Evolutionary conservation across 2,329 filamentous ascomycete species (phyloP).

Genomic region (Microdochium nivale): DNA sequence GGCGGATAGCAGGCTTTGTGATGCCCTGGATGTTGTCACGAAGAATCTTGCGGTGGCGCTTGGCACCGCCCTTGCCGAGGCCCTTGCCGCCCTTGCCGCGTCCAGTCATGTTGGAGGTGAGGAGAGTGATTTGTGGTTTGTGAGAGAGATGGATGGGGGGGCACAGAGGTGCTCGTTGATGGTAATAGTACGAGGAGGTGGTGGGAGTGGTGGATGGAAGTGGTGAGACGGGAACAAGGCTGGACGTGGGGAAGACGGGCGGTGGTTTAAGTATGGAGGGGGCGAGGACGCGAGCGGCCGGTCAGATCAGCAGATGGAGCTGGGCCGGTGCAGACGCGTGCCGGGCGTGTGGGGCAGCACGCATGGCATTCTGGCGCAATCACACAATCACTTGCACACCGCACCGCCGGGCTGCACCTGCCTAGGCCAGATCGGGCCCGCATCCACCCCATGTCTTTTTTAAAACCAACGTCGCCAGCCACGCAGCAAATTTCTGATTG

Average conservation of each 20-base stretch:
- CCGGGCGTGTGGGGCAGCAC: conserved; percentile 9
- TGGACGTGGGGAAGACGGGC: conserved; percentile 8
- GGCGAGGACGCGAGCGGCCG: conserved; percentile 7
- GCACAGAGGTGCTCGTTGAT: background rate
- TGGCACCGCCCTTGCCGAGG: conserved; percentile 95
- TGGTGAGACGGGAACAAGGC: conserved; percentile 6
- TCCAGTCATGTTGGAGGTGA: conserved; percentile 23
- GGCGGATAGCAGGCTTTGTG: conserved; percentile 95
- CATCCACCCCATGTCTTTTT: background rate
- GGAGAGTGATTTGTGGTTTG: conserved; percentile 4
- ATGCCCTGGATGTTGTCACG: conserved; percentile 99
- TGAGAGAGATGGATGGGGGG: conserved; percentile 6
- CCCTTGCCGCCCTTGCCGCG: conserved; percentile 90
- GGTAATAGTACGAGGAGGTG: conserved; percentile 1
- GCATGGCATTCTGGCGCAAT: conserved; percentile 14
- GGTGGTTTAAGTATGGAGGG: conserved; percentile 9
- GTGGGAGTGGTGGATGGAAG: conserved; percentile 11
- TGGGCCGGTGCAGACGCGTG: background rate
- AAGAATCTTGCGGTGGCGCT: conserved; percentile 98
- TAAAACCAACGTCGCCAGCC: background rate
- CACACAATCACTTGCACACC: background rate
- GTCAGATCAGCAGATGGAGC: conserved; percentile 14
- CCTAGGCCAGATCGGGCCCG: background rate
- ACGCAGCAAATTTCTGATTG: background rate
- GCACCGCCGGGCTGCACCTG: background rate